A percentile compares a stretch with the other conserved stretches of the same genome.
Conservation (phyloP, 192 early-diverging fungal genomes). For the Podila clonocystis region DNA sequence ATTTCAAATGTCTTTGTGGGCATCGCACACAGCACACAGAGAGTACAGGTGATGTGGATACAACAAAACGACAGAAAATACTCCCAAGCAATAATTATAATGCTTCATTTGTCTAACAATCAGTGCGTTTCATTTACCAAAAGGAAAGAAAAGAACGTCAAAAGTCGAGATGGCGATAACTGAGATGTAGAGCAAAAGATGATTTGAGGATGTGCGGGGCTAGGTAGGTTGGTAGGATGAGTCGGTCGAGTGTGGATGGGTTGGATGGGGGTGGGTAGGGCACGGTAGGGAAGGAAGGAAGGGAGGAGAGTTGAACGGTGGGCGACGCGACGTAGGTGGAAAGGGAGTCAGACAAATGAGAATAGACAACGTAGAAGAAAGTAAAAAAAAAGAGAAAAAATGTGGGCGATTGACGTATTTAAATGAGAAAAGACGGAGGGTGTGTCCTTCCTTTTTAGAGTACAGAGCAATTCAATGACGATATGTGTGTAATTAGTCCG, state of each 20-base stretch:
- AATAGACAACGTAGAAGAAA: background rate
- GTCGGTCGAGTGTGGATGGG: background rate
- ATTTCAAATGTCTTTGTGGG: too few species aligned
- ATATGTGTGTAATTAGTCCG: too few species aligned
- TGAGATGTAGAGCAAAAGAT: background rate
- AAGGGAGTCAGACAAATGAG: constrained; percentile 4
- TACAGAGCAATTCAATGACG: background rate
- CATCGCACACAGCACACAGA: too few species aligned
- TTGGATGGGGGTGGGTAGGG: background rate
- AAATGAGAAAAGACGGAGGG: background rate
- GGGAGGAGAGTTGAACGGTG: background rate
- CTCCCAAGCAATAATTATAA: too few species aligned
- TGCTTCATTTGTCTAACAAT: too few species aligned
- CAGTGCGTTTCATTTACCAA: background rate
- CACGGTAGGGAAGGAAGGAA: background rate
- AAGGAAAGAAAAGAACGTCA: background rate
- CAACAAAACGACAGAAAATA: too few species aligned
- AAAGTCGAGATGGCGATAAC: background rate
- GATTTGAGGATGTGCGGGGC: background rate
- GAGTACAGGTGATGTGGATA: too few species aligned
- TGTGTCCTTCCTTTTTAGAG: background rate
- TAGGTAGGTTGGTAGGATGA: background rate
- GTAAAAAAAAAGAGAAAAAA: background rate
- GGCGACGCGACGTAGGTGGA: background rate
- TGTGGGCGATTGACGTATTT: background rate